Evolutionary conservation across 495 filamentous ascomycete species (phyloP), one percentile per base, ranked within the genome.

Genomic region (Aspergillus baeticus): DNA sequence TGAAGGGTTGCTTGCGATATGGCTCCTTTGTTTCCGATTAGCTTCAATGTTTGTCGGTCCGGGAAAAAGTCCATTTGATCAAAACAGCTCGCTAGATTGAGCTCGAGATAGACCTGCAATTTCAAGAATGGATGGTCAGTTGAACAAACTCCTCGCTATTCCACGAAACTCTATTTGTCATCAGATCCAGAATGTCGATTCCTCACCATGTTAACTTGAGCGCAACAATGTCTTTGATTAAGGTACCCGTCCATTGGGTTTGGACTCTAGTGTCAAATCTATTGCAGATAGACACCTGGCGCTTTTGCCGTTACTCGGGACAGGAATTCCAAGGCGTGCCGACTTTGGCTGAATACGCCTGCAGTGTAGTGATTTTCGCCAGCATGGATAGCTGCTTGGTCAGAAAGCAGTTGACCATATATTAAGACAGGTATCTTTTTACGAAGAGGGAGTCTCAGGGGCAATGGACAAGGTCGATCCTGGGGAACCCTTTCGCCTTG

Each of bases 91-190:
- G 36, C 29, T 39, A 39, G 15, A 13, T 10, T 52, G 14, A 7
- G 7, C 29, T 10, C 26, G 23, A 36, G 51, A 29, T 46, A 54
- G 20, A 26, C 38, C 36, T 36, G 10, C 39, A 31, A 15, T 21
- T 14, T 36, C 17, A 33, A 26, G 15, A 45, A 54, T n/a, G 26
- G 50, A 35, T 31, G 53, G 43, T 47, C 52, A 55, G 52, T 55
- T 29, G 21, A 55, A 38, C 36, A 33, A 47, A 23, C 21, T 21
- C 33, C 7, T 5, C 37, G 10, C 14, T 37, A 23, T 26, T 8
- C 34, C 15, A 38, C 8, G 18, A 26, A 38, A 11, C 34, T 23
- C 37, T 37, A 17, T 38, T 50, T 7, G 10, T 3, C 15, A 23
- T 23, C 47, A 50, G 8, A 38, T 29, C 18, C 5, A 6, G 11